Base-by-base conservation (phyloP, 2,329 filamentous ascomycete genomes). In the Scopulariopsis brevicaulis region DNA sequence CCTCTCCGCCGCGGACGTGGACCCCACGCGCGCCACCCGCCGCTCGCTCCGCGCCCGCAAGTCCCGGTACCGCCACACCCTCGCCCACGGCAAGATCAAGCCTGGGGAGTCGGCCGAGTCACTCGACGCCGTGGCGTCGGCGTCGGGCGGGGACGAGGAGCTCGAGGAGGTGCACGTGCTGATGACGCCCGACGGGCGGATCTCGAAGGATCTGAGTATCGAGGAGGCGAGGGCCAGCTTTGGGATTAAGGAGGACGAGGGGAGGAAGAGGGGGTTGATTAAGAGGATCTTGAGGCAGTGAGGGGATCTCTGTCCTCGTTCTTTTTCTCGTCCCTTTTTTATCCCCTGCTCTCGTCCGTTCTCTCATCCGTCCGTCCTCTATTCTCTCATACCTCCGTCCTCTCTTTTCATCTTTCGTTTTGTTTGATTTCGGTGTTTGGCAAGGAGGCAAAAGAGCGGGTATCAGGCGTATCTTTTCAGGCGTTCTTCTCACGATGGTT, bases 1-100 rank as follows among this genome's bases (percentile, higher is more conserved):
- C 64, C 81, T 86, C 59, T 76, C 76, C 46, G 75, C 78, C 57
- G 75, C 79, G 57, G 80, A 84, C 61, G 69, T 82, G 52, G 72
- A 76, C 57, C 68, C 76, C 1, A 67, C 69, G 25, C 71, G 70
- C 54, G 71, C 73, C 35, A 64, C 77, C 50, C 73, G 77, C 48
- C 73, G 73, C 52, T 74, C 73, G 50, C 65, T 69, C 62, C 78
- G 76, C 64, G 40, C 40, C 15, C 25, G 34, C 46, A 57, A 57
- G 48, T 12, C 15, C 15, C 40, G 40, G 15, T 24, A 56, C 46
- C 50, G 57, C 32, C 57, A 60, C 53, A 77, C 75, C 20, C 69
- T 77, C 59, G 76, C 69, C 63, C 71, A 78, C 59, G 77, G 77
- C 56, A 69, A 70, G 60, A 74, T 79, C 62, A 65, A 70, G 50